Percentiles rank a stretch among this genome's conserved stretches.
Conservation (phyloP, 2,329 filamentous ascomycete species). For the Ascochyta rabiei region DNA sequence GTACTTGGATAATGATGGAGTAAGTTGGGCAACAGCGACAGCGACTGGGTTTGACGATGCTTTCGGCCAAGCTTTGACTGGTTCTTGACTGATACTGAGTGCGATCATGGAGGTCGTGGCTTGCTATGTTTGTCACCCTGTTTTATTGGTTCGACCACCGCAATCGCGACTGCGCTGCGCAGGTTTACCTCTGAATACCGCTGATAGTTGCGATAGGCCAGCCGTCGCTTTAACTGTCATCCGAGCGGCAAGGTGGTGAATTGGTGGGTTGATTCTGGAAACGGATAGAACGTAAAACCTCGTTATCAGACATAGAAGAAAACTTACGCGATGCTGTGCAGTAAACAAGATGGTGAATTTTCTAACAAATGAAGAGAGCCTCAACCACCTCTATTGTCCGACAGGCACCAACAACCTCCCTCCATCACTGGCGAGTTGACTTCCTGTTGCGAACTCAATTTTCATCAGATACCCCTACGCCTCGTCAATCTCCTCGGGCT, state of each 20-base stretch:
- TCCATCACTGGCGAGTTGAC: conserved; percentile 44
- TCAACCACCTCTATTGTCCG: neutral
- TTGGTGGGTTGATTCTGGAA: conserved; percentile 6
- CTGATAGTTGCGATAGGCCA: neutral
- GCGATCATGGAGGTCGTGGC: neutral
- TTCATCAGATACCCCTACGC: conserved; percentile 54
- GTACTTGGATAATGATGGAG: neutral
- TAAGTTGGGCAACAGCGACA: conserved; percentile 10
- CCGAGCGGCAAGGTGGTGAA: neutral
- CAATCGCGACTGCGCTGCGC: neutral
- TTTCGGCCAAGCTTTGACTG: conserved; percentile 4
- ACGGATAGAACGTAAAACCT: neutral
- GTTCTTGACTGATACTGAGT: neutral
- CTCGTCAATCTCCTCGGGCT: conserved; percentile 50
- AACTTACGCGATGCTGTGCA: neutral
- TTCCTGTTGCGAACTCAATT: conserved; percentile 50
- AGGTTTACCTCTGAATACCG: neutral
- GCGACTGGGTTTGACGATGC: conserved; percentile 7
- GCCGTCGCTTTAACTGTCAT: neutral
- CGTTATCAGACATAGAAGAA: neutral
- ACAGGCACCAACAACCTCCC: conserved; percentile 37
- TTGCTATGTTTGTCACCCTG: conserved; percentile 16
- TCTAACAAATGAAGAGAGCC: neutral
- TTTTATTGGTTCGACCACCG: conserved; percentile 5
- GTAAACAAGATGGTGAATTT: neutral